Base-by-base conservation (phyloP, 2,329 filamentous ascomycete genomes). In the Eutypella sp. region DNA sequence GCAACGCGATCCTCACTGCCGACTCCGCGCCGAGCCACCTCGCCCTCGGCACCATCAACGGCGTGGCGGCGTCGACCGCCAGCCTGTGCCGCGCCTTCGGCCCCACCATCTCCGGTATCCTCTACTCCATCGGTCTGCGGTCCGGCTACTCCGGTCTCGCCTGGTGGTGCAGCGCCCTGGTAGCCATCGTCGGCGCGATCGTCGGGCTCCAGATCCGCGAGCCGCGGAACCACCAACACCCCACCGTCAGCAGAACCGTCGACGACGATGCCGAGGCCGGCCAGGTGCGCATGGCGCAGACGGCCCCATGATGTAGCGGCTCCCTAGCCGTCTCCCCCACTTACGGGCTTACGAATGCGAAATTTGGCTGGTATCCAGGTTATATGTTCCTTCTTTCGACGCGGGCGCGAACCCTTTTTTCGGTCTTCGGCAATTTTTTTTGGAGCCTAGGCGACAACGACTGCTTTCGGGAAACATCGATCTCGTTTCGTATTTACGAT, bases 1-100 rank as follows among this genome's bases (percentile, higher is more conserved):
- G 87, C 58, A 90, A 91, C 55, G 85, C 86, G 10, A 95, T 97
- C 47, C 81, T 99, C 47, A 78, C 96, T 24, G 87, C 89, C 48
- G 95, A 97, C 65, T 85, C 89, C 15, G 87, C 91, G 0, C 89
- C 90, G 0, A 91, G 85, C 7, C 85, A 86, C 46, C 79, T 88
- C 41, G 87, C 95, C 1, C 81, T 97, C 2, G 93, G 93, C 3
- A 91, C 87, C 1, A 86, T 99, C 65, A 97, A 97, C 58, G 93
- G 93, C 16, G 85, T 91, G 11, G 91, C 91, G 0, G 90, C 90
- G 24, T 96, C 91, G 2, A 90, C 89, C 2, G 93, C 93, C 4
- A 96, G 90, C 62, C 71, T 96, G 39, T 91, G 85, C 64, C 81
- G 93, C 45, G 90, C 90, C 0, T 85, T 96, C 50, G 92, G 92